Conservation (phyloP, 495 filamentous ascomycete species). For the Neurospora sublineolata region DNA sequence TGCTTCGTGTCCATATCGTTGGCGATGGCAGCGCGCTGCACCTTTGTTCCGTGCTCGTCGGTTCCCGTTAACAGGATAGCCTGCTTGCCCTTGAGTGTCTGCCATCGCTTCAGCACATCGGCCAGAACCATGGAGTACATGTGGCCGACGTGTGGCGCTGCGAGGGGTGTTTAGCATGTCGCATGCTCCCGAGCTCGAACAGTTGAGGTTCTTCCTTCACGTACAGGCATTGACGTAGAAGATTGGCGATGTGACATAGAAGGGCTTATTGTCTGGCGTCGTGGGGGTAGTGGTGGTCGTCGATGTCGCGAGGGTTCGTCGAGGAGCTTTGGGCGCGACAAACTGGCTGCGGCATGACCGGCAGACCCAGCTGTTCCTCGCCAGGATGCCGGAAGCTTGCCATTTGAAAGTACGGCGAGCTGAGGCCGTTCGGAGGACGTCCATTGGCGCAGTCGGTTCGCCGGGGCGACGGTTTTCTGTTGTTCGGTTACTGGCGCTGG, state of each 20-base stretch:
- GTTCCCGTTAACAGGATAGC: constrained; percentile 81
- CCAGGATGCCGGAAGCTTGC: not conserved
- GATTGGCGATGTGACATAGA: constrained; percentile 92
- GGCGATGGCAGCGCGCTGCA: constrained; percentile 70
- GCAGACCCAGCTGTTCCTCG: constrained; percentile 4
- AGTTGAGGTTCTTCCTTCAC: not conserved
- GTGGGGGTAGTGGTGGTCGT: not conserved
- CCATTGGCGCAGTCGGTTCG: not conserved
- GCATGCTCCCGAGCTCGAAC: not conserved
- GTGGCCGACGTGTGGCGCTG: constrained; percentile 90
- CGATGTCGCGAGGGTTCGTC: not conserved
- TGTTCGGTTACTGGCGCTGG: not conserved
- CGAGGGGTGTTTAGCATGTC: constrained; percentile 11
- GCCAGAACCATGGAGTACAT: constrained; percentile 85
- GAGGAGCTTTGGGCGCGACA: constrained; percentile 6
- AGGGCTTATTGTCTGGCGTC: constrained; percentile 54
- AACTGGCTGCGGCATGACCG: constrained; percentile 4
- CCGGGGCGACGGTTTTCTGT: not conserved
- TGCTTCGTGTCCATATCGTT: constrained; percentile 41
- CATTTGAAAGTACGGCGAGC: constrained; percentile 3
- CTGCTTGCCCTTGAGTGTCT: constrained; percentile 53
- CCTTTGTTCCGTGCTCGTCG: constrained; percentile 98
- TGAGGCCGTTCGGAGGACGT: not conserved
- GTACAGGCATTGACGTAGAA: constrained; percentile 97
- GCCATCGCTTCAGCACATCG: constrained; percentile 89